phyloP scores from a whole-genome alignment of 495 filamentous ascomycete species.

The Bacidia rubella region DNA sequence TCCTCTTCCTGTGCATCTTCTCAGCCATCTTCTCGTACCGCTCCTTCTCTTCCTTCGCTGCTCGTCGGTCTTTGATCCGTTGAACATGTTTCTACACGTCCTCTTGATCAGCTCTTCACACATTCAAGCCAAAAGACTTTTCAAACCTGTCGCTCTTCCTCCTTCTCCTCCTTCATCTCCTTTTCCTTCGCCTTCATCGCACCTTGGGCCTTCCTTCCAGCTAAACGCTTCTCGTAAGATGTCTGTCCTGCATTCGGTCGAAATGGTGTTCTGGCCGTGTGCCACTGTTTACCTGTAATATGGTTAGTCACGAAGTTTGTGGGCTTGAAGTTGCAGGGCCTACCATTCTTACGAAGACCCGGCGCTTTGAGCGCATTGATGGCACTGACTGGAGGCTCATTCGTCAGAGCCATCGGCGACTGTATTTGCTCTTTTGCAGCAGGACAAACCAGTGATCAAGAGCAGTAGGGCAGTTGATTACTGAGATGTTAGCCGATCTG shows the following conservation, averaged over 20 bases:
- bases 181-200: constrained; percentile 78
- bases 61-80: constrained; percentile 67
- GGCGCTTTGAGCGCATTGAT: constrained; percentile 17
- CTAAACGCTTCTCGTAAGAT: constrained; percentile 62
- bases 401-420: background rate
- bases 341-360: constrained; percentile 57
- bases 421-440: too few species aligned
- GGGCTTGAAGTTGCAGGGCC: background rate
- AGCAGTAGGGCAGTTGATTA: too few species aligned
- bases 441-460: too few species aligned
- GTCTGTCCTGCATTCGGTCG: constrained; percentile 64
- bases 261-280: constrained; percentile 68
- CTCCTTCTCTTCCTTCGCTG: constrained; percentile 82
- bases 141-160: constrained; percentile 66
- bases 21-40: constrained; percentile 89
- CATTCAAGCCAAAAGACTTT: background rate
- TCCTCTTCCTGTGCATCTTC: constrained; percentile 92
- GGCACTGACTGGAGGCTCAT: background rate
- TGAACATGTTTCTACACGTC: constrained; percentile 52
- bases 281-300: constrained; percentile 85
- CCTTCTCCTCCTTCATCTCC: constrained; percentile 93
- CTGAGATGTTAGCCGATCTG: too few species aligned
- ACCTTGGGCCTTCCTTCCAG: constrained; percentile 46
- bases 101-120: background rate
- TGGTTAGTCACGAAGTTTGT: constrained; percentile 1